phyloP scores from a whole-genome alignment of 2,329 filamentous ascomycete species.

The Aspergillus amoenus region DNA sequence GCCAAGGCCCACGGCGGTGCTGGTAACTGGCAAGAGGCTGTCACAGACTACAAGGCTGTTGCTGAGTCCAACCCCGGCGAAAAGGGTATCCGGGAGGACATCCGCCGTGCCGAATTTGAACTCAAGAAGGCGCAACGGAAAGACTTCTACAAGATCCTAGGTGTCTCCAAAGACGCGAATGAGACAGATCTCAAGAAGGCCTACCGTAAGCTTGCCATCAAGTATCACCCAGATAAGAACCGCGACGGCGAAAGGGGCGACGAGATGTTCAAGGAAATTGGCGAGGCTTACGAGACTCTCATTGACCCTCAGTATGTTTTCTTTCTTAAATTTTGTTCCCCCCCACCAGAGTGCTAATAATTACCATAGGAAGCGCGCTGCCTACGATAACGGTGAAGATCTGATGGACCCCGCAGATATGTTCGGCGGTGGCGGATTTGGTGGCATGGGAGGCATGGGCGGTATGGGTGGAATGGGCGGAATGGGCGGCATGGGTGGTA shows the following conservation, averaged over 20 bases:
- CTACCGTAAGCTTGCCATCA: constrained; percentile 90
- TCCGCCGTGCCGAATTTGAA: constrained; percentile 87
- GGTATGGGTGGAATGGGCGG: constrained; percentile 49
- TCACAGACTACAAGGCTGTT: constrained; percentile 84
- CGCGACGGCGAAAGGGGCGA: constrained; percentile 74
- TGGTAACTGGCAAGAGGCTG: constrained; percentile 88
- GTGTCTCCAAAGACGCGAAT: constrained; percentile 78
- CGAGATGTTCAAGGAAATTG: constrained; percentile 95
- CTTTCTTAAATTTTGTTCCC: not conserved
- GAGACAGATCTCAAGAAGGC: constrained; percentile 92
- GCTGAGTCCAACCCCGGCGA: constrained; percentile 82
- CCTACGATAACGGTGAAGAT: constrained; percentile 91
- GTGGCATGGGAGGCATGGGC: constrained; percentile 53
- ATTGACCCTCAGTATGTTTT: constrained; percentile 82
- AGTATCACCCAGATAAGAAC: constrained; percentile 98
- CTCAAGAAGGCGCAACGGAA: constrained; percentile 97
- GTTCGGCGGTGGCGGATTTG: constrained; percentile 62
- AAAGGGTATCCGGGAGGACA: constrained; percentile 75
- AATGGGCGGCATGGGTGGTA: constrained; percentile 55
- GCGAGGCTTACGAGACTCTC: constrained; percentile 93
- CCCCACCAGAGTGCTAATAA: constrained; percentile 18
- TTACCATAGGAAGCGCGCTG: constrained; percentile 69
- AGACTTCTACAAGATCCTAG: constrained; percentile 98
- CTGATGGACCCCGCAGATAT: constrained; percentile 84
- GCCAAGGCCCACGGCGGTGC: constrained; percentile 84